phyloP scores from a whole-genome alignment of 2,329 filamentous ascomycete genomes.

The Calonectria montana region DNA sequence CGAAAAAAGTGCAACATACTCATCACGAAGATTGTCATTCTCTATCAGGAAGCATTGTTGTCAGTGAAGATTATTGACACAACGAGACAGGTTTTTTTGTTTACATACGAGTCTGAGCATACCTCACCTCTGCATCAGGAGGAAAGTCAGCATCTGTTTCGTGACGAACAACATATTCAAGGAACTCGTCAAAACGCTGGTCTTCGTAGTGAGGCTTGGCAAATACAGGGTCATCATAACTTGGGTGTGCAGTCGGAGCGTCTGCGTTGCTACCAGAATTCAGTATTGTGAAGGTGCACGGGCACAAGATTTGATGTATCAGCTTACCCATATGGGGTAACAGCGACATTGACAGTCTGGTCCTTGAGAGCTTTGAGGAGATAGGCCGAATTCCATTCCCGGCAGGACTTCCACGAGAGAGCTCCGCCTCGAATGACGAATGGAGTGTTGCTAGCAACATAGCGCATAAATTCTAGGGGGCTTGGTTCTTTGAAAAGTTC shows the following conservation, averaged over 20 bases:
- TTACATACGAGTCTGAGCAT: constrained; percentile 78
- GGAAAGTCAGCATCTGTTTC: constrained; percentile 55
- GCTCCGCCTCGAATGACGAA: constrained; percentile 78
- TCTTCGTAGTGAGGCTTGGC: constrained; percentile 78
- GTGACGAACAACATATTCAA: constrained; percentile 70
- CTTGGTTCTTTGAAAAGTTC: constrained; percentile 74
- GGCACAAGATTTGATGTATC: not conserved
- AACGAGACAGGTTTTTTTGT: not conserved
- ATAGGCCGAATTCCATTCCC: constrained; percentile 71
- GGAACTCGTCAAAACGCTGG: constrained; percentile 71
- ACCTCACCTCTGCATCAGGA: constrained; percentile 65
- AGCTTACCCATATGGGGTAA: constrained; percentile 77
- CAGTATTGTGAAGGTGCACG: not conserved
- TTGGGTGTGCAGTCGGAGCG: constrained; percentile 45
- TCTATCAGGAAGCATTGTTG: constrained; percentile 55
- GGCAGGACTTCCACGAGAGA: constrained; percentile 70
- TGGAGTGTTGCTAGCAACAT: constrained; percentile 78
- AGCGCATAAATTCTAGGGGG: constrained; percentile 83
- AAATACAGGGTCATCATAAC: constrained; percentile 59
- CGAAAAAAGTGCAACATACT: constrained; percentile 73
- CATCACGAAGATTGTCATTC: constrained; percentile 83
- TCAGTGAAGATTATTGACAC: not conserved
- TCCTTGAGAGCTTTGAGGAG: constrained; percentile 66
- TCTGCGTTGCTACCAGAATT: constrained; percentile 50
- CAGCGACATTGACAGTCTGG: constrained; percentile 76